Conservation (phyloP, 169 alveolate genomes). For the Pseudocohnilembus persalinus region DNA sequence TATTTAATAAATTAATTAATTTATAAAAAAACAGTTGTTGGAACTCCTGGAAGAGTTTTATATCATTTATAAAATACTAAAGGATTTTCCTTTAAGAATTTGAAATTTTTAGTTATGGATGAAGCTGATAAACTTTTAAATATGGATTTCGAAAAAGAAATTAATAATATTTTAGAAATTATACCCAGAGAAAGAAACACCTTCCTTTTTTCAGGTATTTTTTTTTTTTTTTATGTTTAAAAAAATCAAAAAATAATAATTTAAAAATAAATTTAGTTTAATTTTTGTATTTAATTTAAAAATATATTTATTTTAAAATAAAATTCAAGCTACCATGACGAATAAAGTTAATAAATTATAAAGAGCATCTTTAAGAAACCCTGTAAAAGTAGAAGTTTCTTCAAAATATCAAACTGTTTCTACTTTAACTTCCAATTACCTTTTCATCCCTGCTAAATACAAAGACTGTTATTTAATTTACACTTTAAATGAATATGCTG, state of each 20-base stretch:
- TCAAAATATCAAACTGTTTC: conserved; percentile 78
- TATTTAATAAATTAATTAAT: too few relatives aligned
- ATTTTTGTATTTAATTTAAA: too few relatives aligned
- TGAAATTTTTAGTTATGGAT: conserved; percentile 92
- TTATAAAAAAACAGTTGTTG: conserved; percentile 74
- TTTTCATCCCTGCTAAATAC: conserved; percentile 93
- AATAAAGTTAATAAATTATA: conserved; percentile 95
- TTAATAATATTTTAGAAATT: conserved; percentile 91
- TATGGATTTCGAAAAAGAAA: conserved; percentile 97
- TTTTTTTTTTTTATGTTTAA: too few relatives aligned
- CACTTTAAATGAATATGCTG: conserved; percentile 79
- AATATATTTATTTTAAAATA: too few relatives aligned
- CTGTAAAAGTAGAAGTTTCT: conserved; percentile 92
- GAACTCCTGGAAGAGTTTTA: conserved; percentile 99
- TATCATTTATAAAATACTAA: conserved; percentile 98
- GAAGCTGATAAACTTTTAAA: conserved; percentile 96
- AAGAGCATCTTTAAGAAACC: conserved; percentile 95
- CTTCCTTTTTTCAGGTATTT: conserved; percentile 95
- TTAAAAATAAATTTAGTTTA: too few relatives aligned
- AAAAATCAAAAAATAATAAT: too few relatives aligned
- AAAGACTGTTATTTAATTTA: conserved; percentile 93
- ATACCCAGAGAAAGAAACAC: conserved; percentile 95
- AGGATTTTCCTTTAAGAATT: conserved; percentile 93
- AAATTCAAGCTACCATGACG: conserved; percentile 99
- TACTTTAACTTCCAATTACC: conserved; percentile 89